Conservation (phyloP, 768 basidiomycete species). For the Pulveroboletus frians region DNA sequence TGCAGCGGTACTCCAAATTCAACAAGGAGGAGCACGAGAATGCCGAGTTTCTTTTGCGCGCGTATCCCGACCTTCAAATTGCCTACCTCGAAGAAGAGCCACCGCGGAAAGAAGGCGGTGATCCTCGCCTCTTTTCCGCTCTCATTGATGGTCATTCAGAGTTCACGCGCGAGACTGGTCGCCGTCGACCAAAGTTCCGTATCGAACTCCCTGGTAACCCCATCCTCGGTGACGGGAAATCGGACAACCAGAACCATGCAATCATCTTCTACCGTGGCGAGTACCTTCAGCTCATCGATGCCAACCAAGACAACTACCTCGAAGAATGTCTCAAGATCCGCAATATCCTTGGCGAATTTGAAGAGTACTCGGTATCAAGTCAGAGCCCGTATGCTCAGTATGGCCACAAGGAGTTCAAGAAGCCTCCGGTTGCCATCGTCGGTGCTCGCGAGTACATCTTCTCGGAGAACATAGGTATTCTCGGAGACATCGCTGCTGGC, state of each 20-base stretch:
- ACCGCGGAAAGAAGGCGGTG: conserved; percentile 89
- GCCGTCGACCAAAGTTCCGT: conserved; percentile 92
- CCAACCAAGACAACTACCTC: conserved; percentile 99
- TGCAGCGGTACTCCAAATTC: conserved; percentile 99
- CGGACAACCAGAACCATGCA: conserved; percentile 99
- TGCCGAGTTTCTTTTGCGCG: conserved; percentile 93
- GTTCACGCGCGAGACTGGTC: conserved; percentile 83
- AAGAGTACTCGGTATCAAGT: conserved; percentile 79
- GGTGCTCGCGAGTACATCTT: conserved; percentile 99
- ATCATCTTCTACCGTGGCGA: conserved; percentile 99
- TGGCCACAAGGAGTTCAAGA: conserved; percentile 83
- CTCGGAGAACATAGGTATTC: conserved; percentile 98
- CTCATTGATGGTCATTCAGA: conserved; percentile 98
- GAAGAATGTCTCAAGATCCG: conserved; percentile 99
- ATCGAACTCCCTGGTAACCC: conserved; percentile 99
- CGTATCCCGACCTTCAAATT: conserved; percentile 97
- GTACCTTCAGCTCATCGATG: conserved; percentile 98
- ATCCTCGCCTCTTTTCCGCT: conserved; percentile 90
- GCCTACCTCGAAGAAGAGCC: conserved; percentile 98
- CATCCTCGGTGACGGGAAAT: conserved; percentile 98
- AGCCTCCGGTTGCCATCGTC: conserved; percentile 90
- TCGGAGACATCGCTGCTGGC: conserved; percentile 96
- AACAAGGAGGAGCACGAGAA: conserved; percentile 99
- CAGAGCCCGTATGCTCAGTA: conserved; percentile 92
- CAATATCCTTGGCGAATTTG: conserved; percentile 96